A percentile compares a stretch with the other conserved stretches of the same genome.
Evolutionary conservation across 306 rosid genomes (phyloP).

Genomic region (Cicer judaicum): DNA sequence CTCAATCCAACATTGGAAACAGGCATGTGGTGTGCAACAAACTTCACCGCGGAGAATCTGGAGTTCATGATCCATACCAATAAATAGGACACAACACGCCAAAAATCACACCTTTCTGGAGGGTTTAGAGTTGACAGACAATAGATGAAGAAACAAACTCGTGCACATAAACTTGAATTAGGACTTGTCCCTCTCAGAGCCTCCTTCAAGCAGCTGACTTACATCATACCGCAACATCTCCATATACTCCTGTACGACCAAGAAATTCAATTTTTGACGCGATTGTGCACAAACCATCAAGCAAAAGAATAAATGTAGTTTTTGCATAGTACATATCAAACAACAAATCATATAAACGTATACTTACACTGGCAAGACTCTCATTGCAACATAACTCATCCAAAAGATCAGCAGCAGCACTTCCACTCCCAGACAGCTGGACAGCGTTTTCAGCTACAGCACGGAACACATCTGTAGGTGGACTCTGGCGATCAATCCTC

Average conservation of each 20-base stretch:
- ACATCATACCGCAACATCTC: constrained; percentile 67
- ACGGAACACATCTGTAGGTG: constrained; percentile 68
- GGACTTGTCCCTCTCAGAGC: constrained; percentile 50
- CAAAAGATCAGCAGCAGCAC: constrained; percentile 57
- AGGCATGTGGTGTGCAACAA: constrained; percentile 18
- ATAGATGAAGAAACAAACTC: constrained; percentile 31
- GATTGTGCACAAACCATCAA: constrained; percentile 17
- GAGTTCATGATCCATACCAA: constrained; percentile 46
- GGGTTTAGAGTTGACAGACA: constrained; percentile 16
- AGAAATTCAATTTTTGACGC: constrained; percentile 1
- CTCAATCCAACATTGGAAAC: constrained; percentile 38
- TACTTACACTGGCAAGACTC: constrained; percentile 65
- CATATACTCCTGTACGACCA: constrained; percentile 70
- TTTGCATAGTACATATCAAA: neutral
- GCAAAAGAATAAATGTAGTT: constrained; percentile 14
- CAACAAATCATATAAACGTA: neutral
- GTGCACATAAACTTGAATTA: constrained; percentile 37
- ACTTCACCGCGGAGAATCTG: constrained; percentile 35
- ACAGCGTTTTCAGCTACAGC: constrained; percentile 75
- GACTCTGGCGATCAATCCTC: constrained; percentile 60
- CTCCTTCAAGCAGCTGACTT: constrained; percentile 51
- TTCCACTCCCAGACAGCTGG: constrained; percentile 57
- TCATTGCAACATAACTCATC: constrained; percentile 79
- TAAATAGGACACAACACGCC: constrained; percentile 35
- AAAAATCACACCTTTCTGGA: constrained; percentile 35